Conservation (phyloP, 2,329 filamentous ascomycete species). For the Lojkania enalia region DNA sequence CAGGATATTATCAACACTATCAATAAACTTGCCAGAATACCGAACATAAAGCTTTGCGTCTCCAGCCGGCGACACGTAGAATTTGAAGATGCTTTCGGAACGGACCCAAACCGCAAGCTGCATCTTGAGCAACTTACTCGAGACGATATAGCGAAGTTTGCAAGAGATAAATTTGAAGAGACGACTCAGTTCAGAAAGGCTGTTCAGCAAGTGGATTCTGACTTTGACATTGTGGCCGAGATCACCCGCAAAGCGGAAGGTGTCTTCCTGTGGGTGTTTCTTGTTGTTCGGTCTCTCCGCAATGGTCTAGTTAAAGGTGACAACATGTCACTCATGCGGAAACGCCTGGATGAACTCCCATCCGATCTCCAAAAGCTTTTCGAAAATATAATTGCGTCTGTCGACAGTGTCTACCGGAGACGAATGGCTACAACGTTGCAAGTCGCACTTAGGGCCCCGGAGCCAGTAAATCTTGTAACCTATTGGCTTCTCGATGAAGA, state of each 20-base stretch:
- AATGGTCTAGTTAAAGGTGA: conserved; percentile 11
- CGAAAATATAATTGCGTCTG: conserved; percentile 6
- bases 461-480: conserved; percentile 6
- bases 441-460: conserved; percentile 1
- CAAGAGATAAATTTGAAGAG: conserved; percentile 5
- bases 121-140: conserved; percentile 13
- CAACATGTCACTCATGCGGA: neutral
- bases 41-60: conserved; percentile 12
- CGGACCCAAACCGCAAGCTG: neutral
- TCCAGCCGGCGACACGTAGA: conserved; percentile 15
- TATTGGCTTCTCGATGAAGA: conserved; percentile 14
- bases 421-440: conserved; percentile 14
- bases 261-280: conserved; percentile 13
- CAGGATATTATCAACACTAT: conserved; percentile 16
- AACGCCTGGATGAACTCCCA: conserved; percentile 4
- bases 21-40: conserved; percentile 16
- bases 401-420: conserved; percentile 11
- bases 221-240: conserved; percentile 2
- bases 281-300: conserved; percentile 9
- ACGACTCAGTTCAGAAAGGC: neutral
- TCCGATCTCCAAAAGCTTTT: conserved; percentile 10
- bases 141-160: conserved; percentile 15
- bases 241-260: conserved; percentile 6
- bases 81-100: conserved; percentile 15
- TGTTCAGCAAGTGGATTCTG: neutral